Percentiles rank a stretch among this genome's conserved stretches.
Conservation (phyloP, 768 basidiomycete genomes). For the Termitomyces sp. region DNA sequence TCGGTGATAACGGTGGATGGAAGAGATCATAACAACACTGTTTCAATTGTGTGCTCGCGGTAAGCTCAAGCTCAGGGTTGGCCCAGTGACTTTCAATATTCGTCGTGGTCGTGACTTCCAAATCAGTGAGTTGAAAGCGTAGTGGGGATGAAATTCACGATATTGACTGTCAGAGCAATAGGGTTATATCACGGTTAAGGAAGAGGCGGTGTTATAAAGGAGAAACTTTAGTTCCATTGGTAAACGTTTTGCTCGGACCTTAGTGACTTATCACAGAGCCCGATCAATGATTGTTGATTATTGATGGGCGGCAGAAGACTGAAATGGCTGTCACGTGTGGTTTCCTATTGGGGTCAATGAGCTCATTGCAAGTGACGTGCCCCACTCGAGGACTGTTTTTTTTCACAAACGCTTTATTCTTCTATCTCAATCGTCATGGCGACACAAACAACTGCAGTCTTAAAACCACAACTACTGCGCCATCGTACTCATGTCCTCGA, state of each 20-base stretch:
- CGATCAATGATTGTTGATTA: neutral
- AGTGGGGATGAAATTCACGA: neutral
- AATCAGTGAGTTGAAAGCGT: neutral
- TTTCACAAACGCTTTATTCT: neutral
- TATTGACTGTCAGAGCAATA: neutral
- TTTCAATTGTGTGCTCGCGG: neutral
- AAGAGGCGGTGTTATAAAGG: neutral
- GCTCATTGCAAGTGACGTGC: neutral
- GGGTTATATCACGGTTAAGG: neutral
- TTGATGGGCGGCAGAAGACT: neutral
- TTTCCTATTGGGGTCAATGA: neutral
- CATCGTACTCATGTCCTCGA: slow-evolving; percentile 23
- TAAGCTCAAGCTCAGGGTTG: neutral
- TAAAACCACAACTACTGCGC: slow-evolving; percentile 15
- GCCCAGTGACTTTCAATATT: neutral
- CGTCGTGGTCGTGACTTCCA: neutral
- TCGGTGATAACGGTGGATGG: neutral
- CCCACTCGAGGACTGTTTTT: neutral
- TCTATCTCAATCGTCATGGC: slow-evolving; percentile 1
- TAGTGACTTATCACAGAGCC: neutral
- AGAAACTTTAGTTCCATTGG: neutral
- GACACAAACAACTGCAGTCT: slow-evolving; percentile 1
- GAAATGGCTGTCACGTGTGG: neutral
- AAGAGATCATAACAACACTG: neutral
- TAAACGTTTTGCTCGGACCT: neutral